phyloP scores from a whole-genome alignment of 306 rosid genomes.

The Dalbergia cultrata region DNA sequence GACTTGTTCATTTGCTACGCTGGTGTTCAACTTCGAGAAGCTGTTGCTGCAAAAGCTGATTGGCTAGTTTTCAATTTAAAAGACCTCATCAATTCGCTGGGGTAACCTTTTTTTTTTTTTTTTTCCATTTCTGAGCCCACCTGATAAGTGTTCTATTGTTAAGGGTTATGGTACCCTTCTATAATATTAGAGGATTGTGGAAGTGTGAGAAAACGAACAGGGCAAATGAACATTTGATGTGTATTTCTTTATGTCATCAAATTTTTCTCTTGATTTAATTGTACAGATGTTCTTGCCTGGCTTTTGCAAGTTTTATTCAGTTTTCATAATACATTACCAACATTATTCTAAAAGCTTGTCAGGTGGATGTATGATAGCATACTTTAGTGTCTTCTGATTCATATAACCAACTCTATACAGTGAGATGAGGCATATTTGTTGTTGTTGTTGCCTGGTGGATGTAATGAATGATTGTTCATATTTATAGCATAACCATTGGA shows the following conservation, averaged over 20 bases:
- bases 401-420: too few species aligned
- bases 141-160: background rate
- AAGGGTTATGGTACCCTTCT: conserved; percentile 1
- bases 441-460: too few species aligned
- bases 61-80: conserved; percentile 77
- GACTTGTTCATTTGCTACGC: conserved; percentile 88
- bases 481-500: background rate
- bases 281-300: conserved; percentile 1
- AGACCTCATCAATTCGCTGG: conserved; percentile 67
- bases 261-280: background rate
- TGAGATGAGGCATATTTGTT: too few species aligned
- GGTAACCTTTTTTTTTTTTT: background rate
- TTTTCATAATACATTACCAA: background rate
- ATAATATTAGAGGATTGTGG: conserved; percentile 14
- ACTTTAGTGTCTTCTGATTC: too few species aligned
- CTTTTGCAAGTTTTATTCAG: background rate
- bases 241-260: background rate
- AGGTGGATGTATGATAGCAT: background rate
- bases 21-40: conserved; percentile 85
- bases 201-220: background rate
- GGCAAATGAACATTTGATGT: background rate
- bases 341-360: background rate
- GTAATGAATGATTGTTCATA: too few species aligned
- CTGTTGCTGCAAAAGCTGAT: conserved; percentile 88
- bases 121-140: background rate